Evolutionary conservation across 140 eudicot species (phyloP), one percentile per base, ranked within the genome.

Genomic region (Cichorium intybus): DNA sequence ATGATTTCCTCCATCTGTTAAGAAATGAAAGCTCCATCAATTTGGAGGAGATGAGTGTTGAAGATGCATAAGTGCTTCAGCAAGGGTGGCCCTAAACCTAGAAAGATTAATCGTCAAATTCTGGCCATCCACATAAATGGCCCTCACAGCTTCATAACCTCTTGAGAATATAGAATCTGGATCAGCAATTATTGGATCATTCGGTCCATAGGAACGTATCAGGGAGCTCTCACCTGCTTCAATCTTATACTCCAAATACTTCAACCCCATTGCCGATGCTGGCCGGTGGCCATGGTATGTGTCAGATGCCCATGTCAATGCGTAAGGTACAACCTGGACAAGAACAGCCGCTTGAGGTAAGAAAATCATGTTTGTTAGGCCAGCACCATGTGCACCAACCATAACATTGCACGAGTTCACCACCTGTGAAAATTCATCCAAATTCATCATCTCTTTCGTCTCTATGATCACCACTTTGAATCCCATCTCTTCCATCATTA

Each of bases 341-440:
- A 81, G 28, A 26, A 75, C 84, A 7, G 79, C 85, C 8, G 78
- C 83, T 11, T 35, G 69, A 7, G 85, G 82, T 75, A 83, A 43
- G 72, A 79, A 79, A 51, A 83, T 1, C 26, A 49, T 75, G 24
- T 79, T 60, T 11, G 89, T 76, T 10, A 83, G 57, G 22, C 92
- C 87, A 2, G 92, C 92, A 11, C 85, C 92, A 56, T 81, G 87
- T 28, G 76, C 80, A 17, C 85, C 83, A 2, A 75, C 88, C 61
- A 85, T 16, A 2, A 85, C 84, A 61, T 79, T 76, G 55, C 85
- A 81, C 10, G 80, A 66, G 45, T 63, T 81, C 16, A 81, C 76
- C 62, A 78, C 15, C 24, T 39, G 33, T 0, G 85, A 52, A 63
- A 85, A 64, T 27, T 24, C 57, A 46, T 67, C 64, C 74, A 81